Percentiles rank a stretch among this genome's conserved stretches.
These are phyloP conservation scores for Lizonia empirigonia DNA, from an alignment of 2,329 filamentous ascomycete species.

Conservation along the genomic window DNA sequence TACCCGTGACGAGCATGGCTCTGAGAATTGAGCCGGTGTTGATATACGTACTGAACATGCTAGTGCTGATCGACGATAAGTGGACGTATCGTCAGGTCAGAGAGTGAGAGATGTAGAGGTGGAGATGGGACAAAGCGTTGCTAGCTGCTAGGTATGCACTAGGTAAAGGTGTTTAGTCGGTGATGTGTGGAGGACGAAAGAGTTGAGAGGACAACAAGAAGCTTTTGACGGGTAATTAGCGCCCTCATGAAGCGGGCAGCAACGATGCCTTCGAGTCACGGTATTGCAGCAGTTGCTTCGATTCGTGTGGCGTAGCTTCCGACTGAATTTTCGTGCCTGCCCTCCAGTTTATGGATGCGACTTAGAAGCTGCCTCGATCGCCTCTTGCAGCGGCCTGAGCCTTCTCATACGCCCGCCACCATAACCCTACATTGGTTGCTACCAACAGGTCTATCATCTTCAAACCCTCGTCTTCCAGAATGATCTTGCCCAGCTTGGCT, in stretches of 20 bases:
- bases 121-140: constrained; percentile 17
- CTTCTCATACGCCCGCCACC: constrained; percentile 86
- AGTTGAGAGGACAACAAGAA: background rate
- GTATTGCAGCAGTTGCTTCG: background rate
- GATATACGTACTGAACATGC: constrained; percentile 2
- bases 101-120: constrained; percentile 9
- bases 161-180: constrained; percentile 13
- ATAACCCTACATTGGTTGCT: constrained; percentile 87
- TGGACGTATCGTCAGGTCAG: constrained; percentile 1
- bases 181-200: background rate
- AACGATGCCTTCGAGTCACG: background rate
- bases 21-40: constrained; percentile 6
- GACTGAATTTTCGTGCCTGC: background rate
- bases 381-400: constrained; percentile 19
- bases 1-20: constrained; percentile 37
- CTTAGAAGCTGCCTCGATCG: constrained; percentile 13
- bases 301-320: background rate
- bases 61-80: constrained; percentile 1
- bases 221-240: background rate
- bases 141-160: constrained; percentile 24
- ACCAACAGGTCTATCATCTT: constrained; percentile 96
- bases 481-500: constrained; percentile 91
- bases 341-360: background rate
- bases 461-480: constrained; percentile 84
- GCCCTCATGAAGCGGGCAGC: background rate